Conservation (phyloP, 768 basidiomycete species). For the Phaffia australis region DNA sequence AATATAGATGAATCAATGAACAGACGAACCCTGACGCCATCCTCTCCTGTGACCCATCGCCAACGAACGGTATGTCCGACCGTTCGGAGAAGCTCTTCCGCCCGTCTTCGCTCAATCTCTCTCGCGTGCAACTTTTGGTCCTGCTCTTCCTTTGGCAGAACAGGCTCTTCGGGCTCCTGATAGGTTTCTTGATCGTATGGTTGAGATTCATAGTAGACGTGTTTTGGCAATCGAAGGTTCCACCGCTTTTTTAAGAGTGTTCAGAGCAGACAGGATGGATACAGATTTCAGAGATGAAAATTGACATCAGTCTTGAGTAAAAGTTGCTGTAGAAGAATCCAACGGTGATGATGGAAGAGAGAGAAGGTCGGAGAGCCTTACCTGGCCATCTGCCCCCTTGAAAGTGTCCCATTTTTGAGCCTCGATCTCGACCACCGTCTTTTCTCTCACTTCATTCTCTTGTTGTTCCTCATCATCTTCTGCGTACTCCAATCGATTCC, state of each 20-base stretch:
- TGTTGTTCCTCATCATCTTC: conserved; percentile 62
- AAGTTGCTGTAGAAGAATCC: too few relatives aligned
- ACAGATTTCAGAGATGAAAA: neutral
- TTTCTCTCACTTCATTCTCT: conserved; percentile 47
- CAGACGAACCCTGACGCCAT: conserved; percentile 61
- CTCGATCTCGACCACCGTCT: conserved; percentile 56
- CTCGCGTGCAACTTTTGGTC: conserved; percentile 37
- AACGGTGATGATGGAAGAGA: conserved; percentile 17
- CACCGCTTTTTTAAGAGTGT: conserved; percentile 52
- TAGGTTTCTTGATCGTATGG: conserved; percentile 55
- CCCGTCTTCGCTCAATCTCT: conserved; percentile 34
- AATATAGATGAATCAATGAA: neutral
- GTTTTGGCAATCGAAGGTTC: conserved; percentile 89
- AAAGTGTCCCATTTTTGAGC: conserved; percentile 83
- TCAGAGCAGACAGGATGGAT: conserved; percentile 7
- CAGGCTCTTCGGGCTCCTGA: conserved; percentile 62
- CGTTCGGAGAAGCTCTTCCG: conserved; percentile 55
- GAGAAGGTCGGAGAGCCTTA: conserved; percentile 34
- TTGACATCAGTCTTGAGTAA: too few relatives aligned
- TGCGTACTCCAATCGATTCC: conserved; percentile 36
- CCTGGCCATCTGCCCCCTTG: conserved; percentile 67
- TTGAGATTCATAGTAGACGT: conserved; percentile 75
- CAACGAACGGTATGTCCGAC: conserved; percentile 92
- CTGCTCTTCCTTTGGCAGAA: conserved; percentile 68
- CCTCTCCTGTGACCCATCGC: conserved; percentile 76